Percentiles rank a stretch among this genome's conserved stretches.
phyloP scores from a whole-genome alignment of 23 red algal species.

The Gracilariopsis chorda region DNA sequence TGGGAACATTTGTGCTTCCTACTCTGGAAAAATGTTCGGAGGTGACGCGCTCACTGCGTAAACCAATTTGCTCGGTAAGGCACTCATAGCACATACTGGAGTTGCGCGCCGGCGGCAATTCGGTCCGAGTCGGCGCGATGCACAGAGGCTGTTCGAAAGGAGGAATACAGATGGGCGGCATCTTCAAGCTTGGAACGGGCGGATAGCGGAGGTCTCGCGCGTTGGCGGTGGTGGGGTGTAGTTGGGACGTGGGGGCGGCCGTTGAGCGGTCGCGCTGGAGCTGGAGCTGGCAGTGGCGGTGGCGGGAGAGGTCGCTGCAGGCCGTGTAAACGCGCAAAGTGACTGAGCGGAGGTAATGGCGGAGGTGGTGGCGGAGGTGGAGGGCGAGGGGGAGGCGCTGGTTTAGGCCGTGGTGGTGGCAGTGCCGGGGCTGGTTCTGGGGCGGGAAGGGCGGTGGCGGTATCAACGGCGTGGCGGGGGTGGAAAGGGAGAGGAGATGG shows the following conservation, averaged over 20 bases:
- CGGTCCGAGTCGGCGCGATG: not conserved
- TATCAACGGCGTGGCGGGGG: not conserved
- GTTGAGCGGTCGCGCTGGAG: not conserved
- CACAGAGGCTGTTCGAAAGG: no score
- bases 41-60: conserved; percentile 30
- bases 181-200: no score
- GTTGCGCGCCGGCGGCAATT: not conserved
- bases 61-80: conserved; percentile 4
- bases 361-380: not conserved
- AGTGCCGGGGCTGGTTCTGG: not conserved
- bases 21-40: conserved; percentile 13
- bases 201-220: not conserved
- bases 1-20: not conserved
- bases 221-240: not conserved
- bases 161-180: no score
- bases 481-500: not conserved
- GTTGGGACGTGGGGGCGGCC: conserved; percentile 19
- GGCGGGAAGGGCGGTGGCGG: not conserved
- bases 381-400: not conserved
- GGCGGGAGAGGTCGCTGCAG: not conserved
- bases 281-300: not conserved
- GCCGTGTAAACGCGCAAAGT: not conserved
- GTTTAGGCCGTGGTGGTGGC: not conserved
- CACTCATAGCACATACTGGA: not conserved
- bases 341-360: not conserved